A percentile compares a stretch with the other conserved stretches of the same genome.
Evolutionary conservation across 305 asterid species (phyloP).

Genomic region (Rubia peregrina): DNA sequence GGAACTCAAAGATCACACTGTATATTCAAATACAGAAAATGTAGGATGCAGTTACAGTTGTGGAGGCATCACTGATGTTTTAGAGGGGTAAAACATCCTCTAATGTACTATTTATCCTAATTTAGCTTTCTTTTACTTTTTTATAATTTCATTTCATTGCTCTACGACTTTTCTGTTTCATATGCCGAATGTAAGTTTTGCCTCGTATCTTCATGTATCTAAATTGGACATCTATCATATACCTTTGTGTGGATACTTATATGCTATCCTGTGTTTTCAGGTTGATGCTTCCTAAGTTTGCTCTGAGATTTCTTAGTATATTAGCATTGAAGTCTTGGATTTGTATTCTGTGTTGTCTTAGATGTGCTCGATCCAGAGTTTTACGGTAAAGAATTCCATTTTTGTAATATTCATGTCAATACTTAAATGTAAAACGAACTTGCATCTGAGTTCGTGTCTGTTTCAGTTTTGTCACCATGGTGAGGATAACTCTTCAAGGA

Average conservation of each 20-base stretch:
- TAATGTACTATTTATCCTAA: no score
- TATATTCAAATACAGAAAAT: conserved; percentile 32
- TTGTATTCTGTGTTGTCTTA: conserved; percentile 31
- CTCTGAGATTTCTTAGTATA: conserved; percentile 51
- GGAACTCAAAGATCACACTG: no score
- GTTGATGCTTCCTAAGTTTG: conserved; percentile 57
- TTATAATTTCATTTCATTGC: not conserved
- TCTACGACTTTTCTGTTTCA: not conserved
- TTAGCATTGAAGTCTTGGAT: conserved; percentile 50
- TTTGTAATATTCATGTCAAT: not conserved
- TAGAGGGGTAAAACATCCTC: no score
- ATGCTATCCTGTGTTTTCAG: conserved; percentile 32
- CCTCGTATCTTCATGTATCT: not conserved
- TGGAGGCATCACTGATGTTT: no score
- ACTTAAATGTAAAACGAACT: not conserved
- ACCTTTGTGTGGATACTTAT: not conserved
- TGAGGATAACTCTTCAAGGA: conserved; percentile 55
- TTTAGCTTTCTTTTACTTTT: not conserved
- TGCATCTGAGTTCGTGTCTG: not conserved
- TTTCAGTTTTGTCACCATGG: conserved; percentile 45
- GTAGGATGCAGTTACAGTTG: no score
- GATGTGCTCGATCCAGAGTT: conserved; percentile 39
- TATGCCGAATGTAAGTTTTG: not conserved
- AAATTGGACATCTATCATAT: not conserved
- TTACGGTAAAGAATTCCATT: conserved; percentile 38